Percentiles rank a stretch among this genome's conserved stretches.
These are phyloP conservation scores for Apiospora sp. DNA, from an alignment of 2,329 filamentous ascomycete species.

Conservation along the genomic window DNA sequence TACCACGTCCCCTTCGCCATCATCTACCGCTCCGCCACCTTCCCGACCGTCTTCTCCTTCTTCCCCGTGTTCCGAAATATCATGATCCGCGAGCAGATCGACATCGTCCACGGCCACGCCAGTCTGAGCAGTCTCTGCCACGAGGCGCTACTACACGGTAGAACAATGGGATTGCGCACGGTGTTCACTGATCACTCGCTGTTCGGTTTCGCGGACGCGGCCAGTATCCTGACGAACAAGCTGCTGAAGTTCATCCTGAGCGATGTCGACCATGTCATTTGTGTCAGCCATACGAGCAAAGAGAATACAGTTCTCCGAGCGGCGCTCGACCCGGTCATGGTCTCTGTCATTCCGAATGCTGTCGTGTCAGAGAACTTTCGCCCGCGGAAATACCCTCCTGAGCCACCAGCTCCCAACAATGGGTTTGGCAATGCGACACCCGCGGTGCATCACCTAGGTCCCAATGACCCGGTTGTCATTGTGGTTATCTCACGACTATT, in stretches of 20 bases:
- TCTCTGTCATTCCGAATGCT: constrained; percentile 97
- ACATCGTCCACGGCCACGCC: constrained; percentile 97
- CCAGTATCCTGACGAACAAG: constrained; percentile 96
- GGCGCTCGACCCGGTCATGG: constrained; percentile 93
- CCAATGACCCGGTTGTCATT: constrained; percentile 90
- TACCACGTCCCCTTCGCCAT: constrained; percentile 97
- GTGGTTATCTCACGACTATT: constrained; percentile 97
- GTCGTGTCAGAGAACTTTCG: constrained; percentile 96
- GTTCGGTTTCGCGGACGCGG: constrained; percentile 96
- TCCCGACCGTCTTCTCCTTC: constrained; percentile 98
- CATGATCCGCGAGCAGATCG: constrained; percentile 89
- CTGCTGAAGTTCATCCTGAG: constrained; percentile 94
- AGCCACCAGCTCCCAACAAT: constrained; percentile 35
- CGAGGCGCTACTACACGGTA: constrained; percentile 91
- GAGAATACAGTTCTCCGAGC: constrained; percentile 97
- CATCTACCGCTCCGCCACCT: constrained; percentile 91
- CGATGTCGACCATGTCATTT: constrained; percentile 98
- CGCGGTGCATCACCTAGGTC: constrained; percentile 74
- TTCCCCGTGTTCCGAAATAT: constrained; percentile 99
- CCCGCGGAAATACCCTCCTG: constrained; percentile 63
- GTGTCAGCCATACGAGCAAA: constrained; percentile 98
- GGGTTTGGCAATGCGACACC: constrained; percentile 51
- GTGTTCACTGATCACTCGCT: constrained; percentile 98
- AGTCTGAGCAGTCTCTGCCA: constrained; percentile 93
- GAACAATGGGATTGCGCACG: constrained; percentile 94